Conservation (phyloP, 805 yeast species). For the Pichia eremophila region DNA sequence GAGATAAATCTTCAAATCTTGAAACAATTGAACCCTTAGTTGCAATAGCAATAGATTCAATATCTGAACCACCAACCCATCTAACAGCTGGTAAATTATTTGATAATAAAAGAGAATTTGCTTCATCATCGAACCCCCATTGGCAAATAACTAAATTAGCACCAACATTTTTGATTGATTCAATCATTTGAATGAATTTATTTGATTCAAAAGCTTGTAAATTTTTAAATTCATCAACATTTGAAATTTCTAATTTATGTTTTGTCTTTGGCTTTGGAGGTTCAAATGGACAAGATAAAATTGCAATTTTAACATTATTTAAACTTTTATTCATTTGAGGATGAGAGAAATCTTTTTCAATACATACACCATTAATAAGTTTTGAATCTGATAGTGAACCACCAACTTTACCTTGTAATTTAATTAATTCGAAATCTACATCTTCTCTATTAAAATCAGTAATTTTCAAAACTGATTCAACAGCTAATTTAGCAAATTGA, state of each 20-base stretch:
- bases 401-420: slow-evolving; percentile 92
- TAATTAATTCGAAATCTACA: slow-evolving; percentile 93
- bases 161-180: slow-evolving; percentile 75
- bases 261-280: slow-evolving; percentile 99
- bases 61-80: slow-evolving; percentile 98
- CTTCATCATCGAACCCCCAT: slow-evolving; percentile 99
- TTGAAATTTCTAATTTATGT: slow-evolving; percentile 86
- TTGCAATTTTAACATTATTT: slow-evolving; percentile 79
- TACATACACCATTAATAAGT: slow-evolving; percentile 81
- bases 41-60: slow-evolving; percentile 93
- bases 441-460: slow-evolving; percentile 89
- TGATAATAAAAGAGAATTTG: slow-evolving; percentile 82
- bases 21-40: slow-evolving; percentile 97
- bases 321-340: slow-evolving; percentile 93
- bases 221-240: slow-evolving; percentile 89
- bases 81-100: slow-evolving; percentile 91
- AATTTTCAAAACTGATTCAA: slow-evolving; percentile 86
- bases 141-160: slow-evolving; percentile 97
- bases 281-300: slow-evolving; percentile 96
- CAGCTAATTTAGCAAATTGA: slow-evolving; percentile 93
- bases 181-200: slow-evolving; percentile 85
- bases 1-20: slow-evolving; percentile 82
- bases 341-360: slow-evolving; percentile 95
- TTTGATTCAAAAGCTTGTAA: slow-evolving; percentile 88
- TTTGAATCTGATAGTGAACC: slow-evolving; percentile 83